Conservation (phyloP, 2,329 filamentous ascomycete species). For the Verticillium zaregamsianum region DNA sequence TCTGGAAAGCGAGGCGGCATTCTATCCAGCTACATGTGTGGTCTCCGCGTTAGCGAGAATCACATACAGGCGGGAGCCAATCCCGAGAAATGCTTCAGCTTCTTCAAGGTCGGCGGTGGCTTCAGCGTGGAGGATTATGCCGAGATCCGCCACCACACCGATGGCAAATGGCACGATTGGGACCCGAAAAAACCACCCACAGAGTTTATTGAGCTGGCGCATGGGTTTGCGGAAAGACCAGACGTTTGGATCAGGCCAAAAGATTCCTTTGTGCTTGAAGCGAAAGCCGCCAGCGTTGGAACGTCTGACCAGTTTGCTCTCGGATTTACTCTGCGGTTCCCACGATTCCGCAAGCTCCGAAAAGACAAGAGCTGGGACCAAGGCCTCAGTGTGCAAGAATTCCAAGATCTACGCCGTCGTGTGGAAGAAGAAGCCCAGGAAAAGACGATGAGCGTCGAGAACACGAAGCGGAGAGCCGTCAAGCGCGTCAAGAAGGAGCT, state of each 20-base stretch:
- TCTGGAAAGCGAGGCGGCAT: slow-evolving; percentile 78
- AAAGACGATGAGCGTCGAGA: slow-evolving; percentile 74
- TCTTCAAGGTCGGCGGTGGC: slow-evolving; percentile 97
- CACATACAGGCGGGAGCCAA: slow-evolving; percentile 55
- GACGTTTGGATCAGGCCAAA: slow-evolving; percentile 91
- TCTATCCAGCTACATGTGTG: slow-evolving; percentile 86
- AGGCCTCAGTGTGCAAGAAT: slow-evolving; percentile 74
- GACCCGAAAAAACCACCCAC: slow-evolving; percentile 71
- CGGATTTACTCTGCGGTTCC: slow-evolving; percentile 79
- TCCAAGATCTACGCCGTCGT: slow-evolving; percentile 63
- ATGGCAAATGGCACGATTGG: slow-evolving; percentile 91
- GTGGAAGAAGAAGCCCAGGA: slow-evolving; percentile 68
- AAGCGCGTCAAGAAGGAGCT: slow-evolving; percentile 67
- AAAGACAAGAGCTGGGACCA: slow-evolving; percentile 82
- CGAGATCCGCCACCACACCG: slow-evolving; percentile 74
- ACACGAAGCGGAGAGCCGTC: slow-evolving; percentile 49
- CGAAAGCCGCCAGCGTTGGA: slow-evolving; percentile 80
- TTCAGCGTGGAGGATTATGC: slow-evolving; percentile 83
- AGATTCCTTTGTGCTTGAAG: slow-evolving; percentile 81
- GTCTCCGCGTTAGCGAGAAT: slow-evolving; percentile 69
- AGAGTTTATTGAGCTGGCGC: slow-evolving; percentile 76
- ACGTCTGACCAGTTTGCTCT: slow-evolving; percentile 74
- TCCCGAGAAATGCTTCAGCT: slow-evolving; percentile 80
- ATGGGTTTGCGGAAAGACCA: slow-evolving; percentile 74
- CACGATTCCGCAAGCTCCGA: slow-evolving; percentile 77